Percentiles rank a stretch among this genome's conserved stretches.
Conservation (phyloP, 306 rosid genomes). For the Rosa persica region DNA sequence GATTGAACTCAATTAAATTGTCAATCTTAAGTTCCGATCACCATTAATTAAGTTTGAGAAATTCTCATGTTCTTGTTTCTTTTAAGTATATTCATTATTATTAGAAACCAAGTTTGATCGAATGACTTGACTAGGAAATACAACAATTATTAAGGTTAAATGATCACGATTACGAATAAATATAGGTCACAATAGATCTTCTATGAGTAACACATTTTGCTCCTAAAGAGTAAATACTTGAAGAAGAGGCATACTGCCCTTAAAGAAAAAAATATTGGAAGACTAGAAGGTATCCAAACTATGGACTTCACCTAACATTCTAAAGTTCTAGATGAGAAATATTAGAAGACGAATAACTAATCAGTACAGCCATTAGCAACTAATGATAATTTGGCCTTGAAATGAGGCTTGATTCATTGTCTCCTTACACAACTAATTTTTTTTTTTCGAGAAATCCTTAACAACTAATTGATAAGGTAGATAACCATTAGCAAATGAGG, state of each 20-base stretch:
- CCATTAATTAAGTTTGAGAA: not conserved
- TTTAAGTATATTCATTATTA: not conserved
- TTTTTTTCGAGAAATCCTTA: too few relatives aligned
- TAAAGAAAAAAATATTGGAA: not conserved
- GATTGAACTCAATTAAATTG: not conserved
- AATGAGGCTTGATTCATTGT: not conserved
- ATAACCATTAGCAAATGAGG: too few relatives aligned
- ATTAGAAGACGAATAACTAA: too few relatives aligned
- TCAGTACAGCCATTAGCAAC: not conserved
- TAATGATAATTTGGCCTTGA: not conserved
- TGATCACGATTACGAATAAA: not conserved
- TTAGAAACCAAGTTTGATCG: not conserved
- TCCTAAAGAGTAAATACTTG: not conserved
- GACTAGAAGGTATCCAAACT: not conserved
- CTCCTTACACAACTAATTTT: too few relatives aligned
- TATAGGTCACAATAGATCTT: not conserved
- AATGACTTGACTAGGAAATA: not conserved
- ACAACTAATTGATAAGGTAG: too few relatives aligned
- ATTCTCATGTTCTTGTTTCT: not conserved
- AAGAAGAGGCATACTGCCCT: not conserved
- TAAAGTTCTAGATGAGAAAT: not conserved
- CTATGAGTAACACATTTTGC: not conserved
- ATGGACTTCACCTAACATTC: not conserved
- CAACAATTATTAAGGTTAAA: not conserved
- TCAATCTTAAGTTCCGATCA: not conserved